Evolutionary conservation across 768 basidiomycete species (phyloP), one percentile per base, ranked within the genome.

Genomic region (Pisolithus marmoratus): DNA sequence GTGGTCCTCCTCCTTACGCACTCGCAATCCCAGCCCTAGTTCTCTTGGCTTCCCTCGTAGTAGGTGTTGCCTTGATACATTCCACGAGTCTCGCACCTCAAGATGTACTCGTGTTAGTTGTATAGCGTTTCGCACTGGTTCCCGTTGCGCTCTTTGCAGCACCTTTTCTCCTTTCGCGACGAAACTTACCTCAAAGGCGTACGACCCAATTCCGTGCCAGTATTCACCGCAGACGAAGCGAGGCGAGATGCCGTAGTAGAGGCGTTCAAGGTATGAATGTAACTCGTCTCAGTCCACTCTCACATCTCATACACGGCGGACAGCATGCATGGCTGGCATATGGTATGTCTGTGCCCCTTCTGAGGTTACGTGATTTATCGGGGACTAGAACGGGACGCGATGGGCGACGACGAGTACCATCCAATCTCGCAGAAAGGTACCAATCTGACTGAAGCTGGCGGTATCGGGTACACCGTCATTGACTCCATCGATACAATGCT

Each of bases 361-460:
- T 48, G 8, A 38, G 12, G 45, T 48, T 46, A 15, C 34, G 49
- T 45, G 52, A 48, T 51, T 27, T 65, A 47, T 60, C 46, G 46
- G 5, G 9, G 46, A 26, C 41, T 70, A 93, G 92, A 93, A 71
- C 72, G 82, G 43, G 84, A 96, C 64, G 94, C 94, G 2, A 93
- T 91, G 82, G 94, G 94, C 1, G 78, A 78, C 51, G 93, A 96
- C 71, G 90, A 95, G 66, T 96, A 92, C 61, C 91, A 95, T 61
- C 94, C 94, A 0, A 76, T 98, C 22, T 78, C 78, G 48, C 76
- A 76, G 46, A 70, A 69, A 24, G 94, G 94, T 4, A 78, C 81
- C 8, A 93, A 98, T 65, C 75, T 98, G 26, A 86, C 88, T 0
- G 58, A 69, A 5, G 84, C 82, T 2, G 91, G 90, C 36, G 85